These are phyloP conservation scores for Volvox africanus DNA, from an alignment of 139 green algal genomes.

Conservation along the genomic window DNA sequence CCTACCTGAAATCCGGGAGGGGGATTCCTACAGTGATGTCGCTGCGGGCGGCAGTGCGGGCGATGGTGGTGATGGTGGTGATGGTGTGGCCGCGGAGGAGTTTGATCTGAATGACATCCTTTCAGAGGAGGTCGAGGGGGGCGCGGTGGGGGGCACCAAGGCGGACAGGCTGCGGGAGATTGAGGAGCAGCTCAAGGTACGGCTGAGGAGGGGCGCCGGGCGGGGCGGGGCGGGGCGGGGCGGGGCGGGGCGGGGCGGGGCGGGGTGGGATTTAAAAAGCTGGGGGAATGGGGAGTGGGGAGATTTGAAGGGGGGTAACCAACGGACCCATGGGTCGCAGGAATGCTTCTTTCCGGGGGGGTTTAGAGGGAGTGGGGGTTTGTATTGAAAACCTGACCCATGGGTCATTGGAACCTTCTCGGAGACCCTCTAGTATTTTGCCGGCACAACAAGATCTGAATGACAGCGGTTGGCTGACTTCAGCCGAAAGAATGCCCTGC, in stretches of 20 bases:
- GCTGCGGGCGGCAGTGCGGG: neutral
- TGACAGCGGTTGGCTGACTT: too few relatives aligned
- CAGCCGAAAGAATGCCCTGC: too few relatives aligned
- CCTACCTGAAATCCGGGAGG: neutral
- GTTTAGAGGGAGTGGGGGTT: too few relatives aligned
- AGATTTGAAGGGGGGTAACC: neutral
- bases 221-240: neutral
- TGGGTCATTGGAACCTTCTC: too few relatives aligned
- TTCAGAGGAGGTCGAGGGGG: constrained; percentile 51
- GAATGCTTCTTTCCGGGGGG: too few relatives aligned
- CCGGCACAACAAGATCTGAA: too few relatives aligned
- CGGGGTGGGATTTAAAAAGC: neutral
- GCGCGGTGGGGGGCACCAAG: constrained; percentile 27
- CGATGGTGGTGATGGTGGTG: neutral
- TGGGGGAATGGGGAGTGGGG: neutral
- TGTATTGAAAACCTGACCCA: too few relatives aligned
- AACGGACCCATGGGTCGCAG: neutral
- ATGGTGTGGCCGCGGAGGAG: constrained; percentile 56
- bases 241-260: too few relatives aligned
- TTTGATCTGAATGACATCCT: constrained; percentile 69
- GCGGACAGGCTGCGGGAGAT: constrained; percentile 47
- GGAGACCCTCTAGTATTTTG: too few relatives aligned
- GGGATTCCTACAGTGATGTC: neutral
- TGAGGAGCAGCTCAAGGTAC: constrained; percentile 54
- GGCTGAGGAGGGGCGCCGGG: neutral